A percentile compares a stretch with the other conserved stretches of the same genome.
phyloP scores from a whole-genome alignment of 352 stramenopile species.

The Globisporangium carolinianum region DNA sequence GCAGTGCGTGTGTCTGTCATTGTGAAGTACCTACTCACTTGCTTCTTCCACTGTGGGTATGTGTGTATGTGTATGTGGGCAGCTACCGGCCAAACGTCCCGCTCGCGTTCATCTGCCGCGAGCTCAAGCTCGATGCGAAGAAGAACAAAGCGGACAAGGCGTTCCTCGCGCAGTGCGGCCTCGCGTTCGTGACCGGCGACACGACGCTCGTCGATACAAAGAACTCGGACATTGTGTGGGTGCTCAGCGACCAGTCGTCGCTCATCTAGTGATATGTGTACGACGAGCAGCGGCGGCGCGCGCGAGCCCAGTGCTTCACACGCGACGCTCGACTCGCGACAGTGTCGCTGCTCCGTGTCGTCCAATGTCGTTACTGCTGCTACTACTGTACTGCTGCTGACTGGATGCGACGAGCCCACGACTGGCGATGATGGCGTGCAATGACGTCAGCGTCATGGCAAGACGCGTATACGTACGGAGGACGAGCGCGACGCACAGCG shows the following conservation, averaged over 20 bases:
- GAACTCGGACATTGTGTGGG: conserved; percentile 77
- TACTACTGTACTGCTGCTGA: no score
- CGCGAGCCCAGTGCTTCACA: not conserved
- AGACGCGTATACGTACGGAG: no score
- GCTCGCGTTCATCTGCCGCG: conserved; percentile 61
- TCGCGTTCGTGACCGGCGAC: conserved; percentile 59
- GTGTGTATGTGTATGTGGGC: conserved; percentile 1
- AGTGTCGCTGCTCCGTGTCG: no score
- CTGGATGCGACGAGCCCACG: no score
- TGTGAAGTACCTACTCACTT: no score
- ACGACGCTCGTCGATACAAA: conserved; percentile 73
- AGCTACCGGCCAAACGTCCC: conserved; percentile 73
- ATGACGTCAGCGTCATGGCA: no score
- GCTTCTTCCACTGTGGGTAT: no score
- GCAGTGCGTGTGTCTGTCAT: not conserved
- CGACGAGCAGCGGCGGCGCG: no score
- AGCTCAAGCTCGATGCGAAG: conserved; percentile 59
- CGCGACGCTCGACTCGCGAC: not conserved
- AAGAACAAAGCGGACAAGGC: conserved; percentile 40
- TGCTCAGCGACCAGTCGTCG: conserved; percentile 70
- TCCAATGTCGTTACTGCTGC: no score
- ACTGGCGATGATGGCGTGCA: no score
- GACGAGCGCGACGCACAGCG: no score
- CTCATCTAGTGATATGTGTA: conserved; percentile 51
- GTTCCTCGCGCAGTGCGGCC: conserved; percentile 71